Evolutionary conservation across 345 rosid species (phyloP), one percentile per base, ranked within the genome.

Genomic region (Euphorbia peplus): DNA sequence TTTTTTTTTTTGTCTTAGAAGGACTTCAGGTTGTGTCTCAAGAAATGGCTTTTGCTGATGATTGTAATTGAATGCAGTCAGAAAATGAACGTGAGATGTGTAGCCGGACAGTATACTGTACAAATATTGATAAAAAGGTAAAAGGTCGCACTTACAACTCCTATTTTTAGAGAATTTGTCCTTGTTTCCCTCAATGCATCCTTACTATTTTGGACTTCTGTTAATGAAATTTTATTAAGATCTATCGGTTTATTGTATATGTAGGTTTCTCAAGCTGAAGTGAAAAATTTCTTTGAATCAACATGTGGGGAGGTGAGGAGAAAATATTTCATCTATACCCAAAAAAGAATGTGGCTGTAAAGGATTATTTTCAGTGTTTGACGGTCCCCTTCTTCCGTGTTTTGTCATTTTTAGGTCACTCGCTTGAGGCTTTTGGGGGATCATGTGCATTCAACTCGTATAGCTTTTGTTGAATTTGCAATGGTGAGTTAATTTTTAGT

Each of bases 51-150:
- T 70, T 53, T 57, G 66, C 64, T 72, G 68, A 8, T 21, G 14
- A 32, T 19, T 15, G 15, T 57, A 53, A 60, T 30, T 65, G 29
- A 61, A 68, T 86, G 76, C 95, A 92, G 98, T 90, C 96, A 58
- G 96, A 92, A 72, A 91, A 92, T 84, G 98, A 92, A 79, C 86
- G 96, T 68, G 96, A 92, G 83, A 92, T 88, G 95, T 92, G 98
- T 73, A 44, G 84, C 25, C 87, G 98, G 82, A 92, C 98, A 15
- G 84, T 92, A 60, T 92, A 92, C 63, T 92, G 98, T 80, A 92
- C 98, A 81, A 92, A 92, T 69, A 88, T 92, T 29, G 98, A 88
- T 77, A 92, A 87, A 75, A 87, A 87, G 92, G 98, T 88, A 73
- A 70, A 39, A 37, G n/a, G 11, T 29, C 47, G 55, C 26, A 0